Conservation (phyloP, 2,329 filamentous ascomycete genomes). For the Hymenoscyphus scutula region DNA sequence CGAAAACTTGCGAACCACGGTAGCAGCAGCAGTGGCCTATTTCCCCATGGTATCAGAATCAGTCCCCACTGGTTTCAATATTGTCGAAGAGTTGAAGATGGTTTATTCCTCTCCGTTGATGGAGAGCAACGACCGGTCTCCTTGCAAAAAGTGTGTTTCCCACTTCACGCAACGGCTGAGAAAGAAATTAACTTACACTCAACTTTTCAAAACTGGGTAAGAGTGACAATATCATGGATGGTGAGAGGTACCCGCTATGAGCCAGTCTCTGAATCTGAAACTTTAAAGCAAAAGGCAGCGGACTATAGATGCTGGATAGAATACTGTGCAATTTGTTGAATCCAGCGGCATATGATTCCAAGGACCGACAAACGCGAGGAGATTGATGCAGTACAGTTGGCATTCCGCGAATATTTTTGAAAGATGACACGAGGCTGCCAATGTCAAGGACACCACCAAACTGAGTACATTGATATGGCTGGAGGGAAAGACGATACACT, state of each 20-base stretch:
- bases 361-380: not conserved
- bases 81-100: not conserved
- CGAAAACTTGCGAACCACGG: constrained; percentile 5
- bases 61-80: constrained; percentile 6
- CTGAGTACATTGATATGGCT: not conserved
- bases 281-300: constrained; percentile 6
- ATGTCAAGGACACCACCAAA: not conserved
- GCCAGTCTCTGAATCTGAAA: constrained; percentile 31
- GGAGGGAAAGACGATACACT: constrained; percentile 6
- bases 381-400: constrained; percentile 5
- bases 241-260: constrained; percentile 60
- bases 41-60: constrained; percentile 11
- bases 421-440: not conserved
- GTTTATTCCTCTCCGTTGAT: not conserved
- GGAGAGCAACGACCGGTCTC: too few relatives aligned
- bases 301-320: not conserved
- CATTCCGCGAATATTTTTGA: constrained; percentile 7
- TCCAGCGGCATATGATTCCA: constrained; percentile 1
- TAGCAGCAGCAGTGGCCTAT: not conserved
- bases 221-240: constrained; percentile 48
- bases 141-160: not conserved
- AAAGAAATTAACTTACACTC: constrained; percentile 16
- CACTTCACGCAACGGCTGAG: not conserved
- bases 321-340: not conserved
- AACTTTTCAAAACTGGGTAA: constrained; percentile 40